phyloP scores from a whole-genome alignment of 768 basidiomycete genomes.

The Gautieria morchelliformis region DNA sequence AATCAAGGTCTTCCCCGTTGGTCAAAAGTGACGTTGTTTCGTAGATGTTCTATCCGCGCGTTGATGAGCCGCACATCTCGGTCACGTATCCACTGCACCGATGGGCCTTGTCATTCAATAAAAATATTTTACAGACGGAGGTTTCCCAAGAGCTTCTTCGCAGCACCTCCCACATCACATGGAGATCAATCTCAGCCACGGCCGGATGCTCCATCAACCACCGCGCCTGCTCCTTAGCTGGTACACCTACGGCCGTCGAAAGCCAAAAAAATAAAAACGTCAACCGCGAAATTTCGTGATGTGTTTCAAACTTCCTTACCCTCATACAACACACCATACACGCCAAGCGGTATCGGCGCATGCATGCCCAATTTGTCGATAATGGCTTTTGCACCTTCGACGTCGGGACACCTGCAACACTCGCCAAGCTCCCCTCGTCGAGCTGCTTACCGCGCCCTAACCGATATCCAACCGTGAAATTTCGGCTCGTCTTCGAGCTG shows the following conservation, averaged over 20 bases:
- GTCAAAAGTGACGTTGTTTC: no score
- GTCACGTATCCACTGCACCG: no score
- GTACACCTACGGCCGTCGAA: conserved; percentile 43
- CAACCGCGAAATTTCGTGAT: background rate
- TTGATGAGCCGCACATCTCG: no score
- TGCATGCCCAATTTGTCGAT: conserved; percentile 62
- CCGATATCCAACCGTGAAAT: conserved; percentile 82
- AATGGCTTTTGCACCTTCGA: conserved; percentile 68
- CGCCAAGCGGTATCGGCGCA: conserved; percentile 70
- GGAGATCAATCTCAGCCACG: conserved; percentile 65
- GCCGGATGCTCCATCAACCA: conserved; percentile 67
- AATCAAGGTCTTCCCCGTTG: no score
- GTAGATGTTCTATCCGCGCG: no score
- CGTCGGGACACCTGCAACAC: conserved; percentile 81
- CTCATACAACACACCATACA: conserved; percentile 71
- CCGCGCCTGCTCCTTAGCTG: conserved; percentile 50
- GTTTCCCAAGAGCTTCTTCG: conserved; percentile 53
- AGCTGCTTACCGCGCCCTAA: conserved; percentile 79
- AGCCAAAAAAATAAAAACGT: no score
- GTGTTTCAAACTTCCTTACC: conserved; percentile 32
- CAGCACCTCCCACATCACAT: conserved; percentile 53
- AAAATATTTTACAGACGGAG: conserved; percentile 38
- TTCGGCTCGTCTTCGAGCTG: conserved; percentile 77
- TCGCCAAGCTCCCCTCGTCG: conserved; percentile 64
- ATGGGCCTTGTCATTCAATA: background rate